A percentile compares a stretch with the other conserved stretches of the same genome.
Evolutionary conservation across 148 eudicot species (phyloP).

Genomic region (Nyssa sinensis): DNA sequence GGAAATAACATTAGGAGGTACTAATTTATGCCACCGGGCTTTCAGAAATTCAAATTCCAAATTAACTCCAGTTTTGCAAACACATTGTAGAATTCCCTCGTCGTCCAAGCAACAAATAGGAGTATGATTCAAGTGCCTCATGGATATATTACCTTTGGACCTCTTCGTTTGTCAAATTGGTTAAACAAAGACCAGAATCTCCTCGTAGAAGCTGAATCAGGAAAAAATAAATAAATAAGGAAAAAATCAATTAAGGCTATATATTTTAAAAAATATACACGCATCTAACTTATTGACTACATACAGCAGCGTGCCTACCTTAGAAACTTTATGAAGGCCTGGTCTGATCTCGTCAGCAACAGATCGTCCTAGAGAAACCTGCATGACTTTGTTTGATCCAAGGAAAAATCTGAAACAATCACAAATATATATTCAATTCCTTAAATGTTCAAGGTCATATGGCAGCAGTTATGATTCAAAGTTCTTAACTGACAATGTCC

Average conservation of each 20-base stretch:
- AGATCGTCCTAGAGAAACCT: conserved; percentile 85
- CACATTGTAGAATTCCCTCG: not conserved
- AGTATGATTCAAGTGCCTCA: not conserved
- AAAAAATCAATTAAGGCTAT: not conserved
- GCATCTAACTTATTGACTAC: not conserved
- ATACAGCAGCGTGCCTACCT: conserved; percentile 38
- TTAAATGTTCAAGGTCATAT: not conserved
- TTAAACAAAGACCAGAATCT: conserved; percentile 75
- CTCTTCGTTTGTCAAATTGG: conserved; percentile 71
- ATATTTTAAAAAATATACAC: not conserved
- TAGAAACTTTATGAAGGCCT: conserved; percentile 73
- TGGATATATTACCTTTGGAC: conserved; percentile 50
- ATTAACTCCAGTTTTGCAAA: not conserved
- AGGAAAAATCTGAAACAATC: conserved; percentile 68
- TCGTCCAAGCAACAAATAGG: not conserved
- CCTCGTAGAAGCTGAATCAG: conserved; percentile 69
- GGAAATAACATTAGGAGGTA: not conserved
- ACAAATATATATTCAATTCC: not conserved
- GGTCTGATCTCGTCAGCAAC: conserved; percentile 70
- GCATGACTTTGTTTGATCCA: conserved; percentile 99
- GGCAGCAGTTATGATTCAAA: not conserved
- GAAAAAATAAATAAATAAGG: not conserved
- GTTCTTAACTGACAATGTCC: not conserved
- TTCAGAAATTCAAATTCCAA: not conserved
- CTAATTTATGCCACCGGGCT: not conserved